Conservation (phyloP, 2,329 filamentous ascomycete species). For the Knufia petricola region DNA sequence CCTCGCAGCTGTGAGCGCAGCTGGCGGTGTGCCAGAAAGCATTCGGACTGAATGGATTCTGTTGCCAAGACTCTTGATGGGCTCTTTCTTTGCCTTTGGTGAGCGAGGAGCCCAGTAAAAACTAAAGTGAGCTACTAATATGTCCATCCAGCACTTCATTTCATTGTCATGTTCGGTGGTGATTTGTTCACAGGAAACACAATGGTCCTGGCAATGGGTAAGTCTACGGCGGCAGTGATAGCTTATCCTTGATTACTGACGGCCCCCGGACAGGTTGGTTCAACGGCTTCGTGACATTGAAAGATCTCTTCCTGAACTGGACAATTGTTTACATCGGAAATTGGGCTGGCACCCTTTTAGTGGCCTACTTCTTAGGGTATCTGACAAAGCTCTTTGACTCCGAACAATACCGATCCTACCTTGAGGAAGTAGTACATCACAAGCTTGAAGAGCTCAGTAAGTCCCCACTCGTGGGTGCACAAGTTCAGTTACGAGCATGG, state of each 20-base stretch:
- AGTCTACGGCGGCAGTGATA: background rate
- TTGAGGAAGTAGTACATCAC: background rate
- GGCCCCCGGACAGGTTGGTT: background rate
- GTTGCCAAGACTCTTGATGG: constrained; percentile 6
- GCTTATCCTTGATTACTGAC: background rate
- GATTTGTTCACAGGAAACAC: constrained; percentile 7
- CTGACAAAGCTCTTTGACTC: constrained; percentile 2
- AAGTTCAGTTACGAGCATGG: too few species aligned
- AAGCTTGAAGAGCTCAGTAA: constrained; percentile 5
- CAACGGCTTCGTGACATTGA: constrained; percentile 3
- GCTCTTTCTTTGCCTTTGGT: constrained; percentile 4
- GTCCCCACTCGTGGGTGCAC: too few species aligned
- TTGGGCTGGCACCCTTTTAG: constrained; percentile 3
- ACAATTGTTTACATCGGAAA: constrained; percentile 7
- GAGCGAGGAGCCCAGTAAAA: too few species aligned
- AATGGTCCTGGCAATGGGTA: constrained; percentile 3
- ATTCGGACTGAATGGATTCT: constrained; percentile 1
- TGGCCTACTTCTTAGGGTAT: constrained; percentile 8
- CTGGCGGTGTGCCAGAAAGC: constrained; percentile 3
- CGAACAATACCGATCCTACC: constrained; percentile 1
- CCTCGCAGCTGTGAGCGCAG: constrained; percentile 1
- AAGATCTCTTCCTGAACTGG: constrained; percentile 4
- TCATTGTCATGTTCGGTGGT: constrained; percentile 4
- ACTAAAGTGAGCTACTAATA: too few species aligned
- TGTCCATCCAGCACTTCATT: background rate